Conservation (phyloP, 352 stramenopile genomes). For the Pythium scleroteichum region DNA sequence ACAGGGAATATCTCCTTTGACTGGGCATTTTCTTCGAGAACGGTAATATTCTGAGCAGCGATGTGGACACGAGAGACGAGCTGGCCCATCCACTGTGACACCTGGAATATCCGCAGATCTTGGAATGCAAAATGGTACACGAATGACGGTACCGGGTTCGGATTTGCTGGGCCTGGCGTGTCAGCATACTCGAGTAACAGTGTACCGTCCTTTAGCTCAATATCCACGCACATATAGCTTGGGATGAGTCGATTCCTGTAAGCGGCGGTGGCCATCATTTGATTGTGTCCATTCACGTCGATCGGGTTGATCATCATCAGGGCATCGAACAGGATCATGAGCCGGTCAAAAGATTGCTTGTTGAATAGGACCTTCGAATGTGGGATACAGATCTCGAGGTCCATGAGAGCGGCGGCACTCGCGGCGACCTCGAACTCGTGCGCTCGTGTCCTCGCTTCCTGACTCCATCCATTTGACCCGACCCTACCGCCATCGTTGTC, state of each 20-base stretch:
- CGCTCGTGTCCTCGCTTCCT: conserved; percentile 61
- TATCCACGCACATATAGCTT: conserved; percentile 77
- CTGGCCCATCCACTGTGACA: conserved; percentile 87
- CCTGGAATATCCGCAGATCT: conserved; percentile 78
- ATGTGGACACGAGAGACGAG: conserved; percentile 78
- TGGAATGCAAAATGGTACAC: conserved; percentile 79
- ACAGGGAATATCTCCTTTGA: conserved; percentile 55
- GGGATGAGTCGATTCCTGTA: conserved; percentile 60
- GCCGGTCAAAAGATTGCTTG: conserved; percentile 68
- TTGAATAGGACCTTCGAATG: conserved; percentile 54
- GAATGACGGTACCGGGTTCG: conserved; percentile 33
- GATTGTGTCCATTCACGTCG: conserved; percentile 80
- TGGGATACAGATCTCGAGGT: conserved; percentile 60
- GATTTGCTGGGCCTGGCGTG: conserved; percentile 3
- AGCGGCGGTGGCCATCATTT: conserved; percentile 54
- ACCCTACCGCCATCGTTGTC: conserved; percentile 81
- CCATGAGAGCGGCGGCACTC: conserved; percentile 52
- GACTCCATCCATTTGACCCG: conserved; percentile 79
- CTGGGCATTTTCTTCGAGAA: conserved; percentile 67
- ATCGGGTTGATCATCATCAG: conserved; percentile 88
- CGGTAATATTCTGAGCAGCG: conserved; percentile 63
- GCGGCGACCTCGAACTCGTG: conserved; percentile 64
- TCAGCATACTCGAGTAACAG: conserved; percentile 62
- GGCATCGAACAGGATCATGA: conserved; percentile 86
- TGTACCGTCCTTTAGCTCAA: conserved; percentile 61